A percentile compares a stretch with the other conserved stretches of the same genome.
phyloP scores from a whole-genome alignment of 2,329 filamentous ascomycete genomes.

The Penicillium paneum region DNA sequence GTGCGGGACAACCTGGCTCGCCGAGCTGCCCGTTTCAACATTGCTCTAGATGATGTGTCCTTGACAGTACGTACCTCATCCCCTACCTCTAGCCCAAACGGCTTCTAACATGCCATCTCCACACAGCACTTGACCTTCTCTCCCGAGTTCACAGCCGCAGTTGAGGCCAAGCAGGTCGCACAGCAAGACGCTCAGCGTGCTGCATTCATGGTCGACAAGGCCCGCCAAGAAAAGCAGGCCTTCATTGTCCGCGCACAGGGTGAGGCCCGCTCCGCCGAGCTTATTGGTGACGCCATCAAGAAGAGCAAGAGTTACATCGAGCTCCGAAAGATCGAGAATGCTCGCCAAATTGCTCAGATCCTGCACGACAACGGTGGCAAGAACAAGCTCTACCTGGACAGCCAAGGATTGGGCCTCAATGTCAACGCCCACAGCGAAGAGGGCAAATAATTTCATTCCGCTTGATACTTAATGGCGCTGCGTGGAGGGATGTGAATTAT shows the following conservation, averaged over 20 bases:
- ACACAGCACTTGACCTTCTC: slow-evolving; percentile 64
- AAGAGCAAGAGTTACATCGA: slow-evolving; percentile 97
- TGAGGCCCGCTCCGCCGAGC: slow-evolving; percentile 95
- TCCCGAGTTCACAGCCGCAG: slow-evolving; percentile 65
- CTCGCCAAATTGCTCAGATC: slow-evolving; percentile 79
- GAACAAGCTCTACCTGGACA: slow-evolving; percentile 93
- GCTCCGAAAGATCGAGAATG: slow-evolving; percentile 97
- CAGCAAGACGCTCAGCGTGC: slow-evolving; percentile 94
- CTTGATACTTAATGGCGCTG: slow-evolving; percentile 22
- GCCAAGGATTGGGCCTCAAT: slow-evolving; percentile 86
- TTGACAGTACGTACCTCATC: slow-evolving; percentile 65
- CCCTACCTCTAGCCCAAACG: neutral
- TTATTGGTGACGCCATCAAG: slow-evolving; percentile 99
- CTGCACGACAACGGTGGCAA: slow-evolving; percentile 79
- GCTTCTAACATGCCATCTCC: slow-evolving; percentile 8
- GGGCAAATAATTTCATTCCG: slow-evolving; percentile 30
- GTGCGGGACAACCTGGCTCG: slow-evolving; percentile 90
- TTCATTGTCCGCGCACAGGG: slow-evolving; percentile 98
- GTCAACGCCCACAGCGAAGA: slow-evolving; percentile 51
- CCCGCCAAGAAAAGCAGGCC: slow-evolving; percentile 97
- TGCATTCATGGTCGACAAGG: slow-evolving; percentile 97
- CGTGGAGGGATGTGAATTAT: slow-evolving; percentile 22
- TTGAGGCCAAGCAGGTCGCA: slow-evolving; percentile 67
- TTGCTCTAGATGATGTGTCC: slow-evolving; percentile 94
- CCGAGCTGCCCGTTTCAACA: slow-evolving; percentile 93